Evolutionary conservation across 2,329 filamentous ascomycete species (phyloP).

Genomic region (Thermothelomyces thermophilus): DNA sequence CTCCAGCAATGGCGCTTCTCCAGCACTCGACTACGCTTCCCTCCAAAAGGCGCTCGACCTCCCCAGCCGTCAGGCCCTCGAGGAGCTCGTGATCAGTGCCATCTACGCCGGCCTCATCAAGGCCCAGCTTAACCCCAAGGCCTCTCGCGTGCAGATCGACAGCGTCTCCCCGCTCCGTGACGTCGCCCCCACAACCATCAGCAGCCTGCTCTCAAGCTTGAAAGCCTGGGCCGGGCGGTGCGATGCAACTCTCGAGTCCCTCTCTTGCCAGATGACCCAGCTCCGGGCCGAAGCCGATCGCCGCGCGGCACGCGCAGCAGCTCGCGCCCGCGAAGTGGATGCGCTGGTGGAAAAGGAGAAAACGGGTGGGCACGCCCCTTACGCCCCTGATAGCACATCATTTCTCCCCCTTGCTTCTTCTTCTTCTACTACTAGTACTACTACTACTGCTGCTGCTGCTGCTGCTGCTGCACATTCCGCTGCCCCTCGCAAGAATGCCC

Average conservation of each 20-base stretch:
- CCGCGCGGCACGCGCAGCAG: constrained; percentile 45
- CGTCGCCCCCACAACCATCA: constrained; percentile 65
- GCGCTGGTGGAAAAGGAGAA: constrained; percentile 43
- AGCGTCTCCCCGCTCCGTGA: constrained; percentile 83
- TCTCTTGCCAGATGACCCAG: constrained; percentile 66
- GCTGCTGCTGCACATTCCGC: not conserved
- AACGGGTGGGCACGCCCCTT: constrained; percentile 14
- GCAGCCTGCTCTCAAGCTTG: constrained; percentile 61
- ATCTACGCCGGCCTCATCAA: constrained; percentile 80
- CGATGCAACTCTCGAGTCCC: constrained; percentile 60
- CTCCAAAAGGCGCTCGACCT: constrained; percentile 65
- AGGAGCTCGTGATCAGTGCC: constrained; percentile 78
- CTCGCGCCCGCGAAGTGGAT: constrained; percentile 43
- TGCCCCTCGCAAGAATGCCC: not conserved
- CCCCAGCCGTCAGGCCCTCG: constrained; percentile 60
- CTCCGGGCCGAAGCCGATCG: constrained; percentile 55
- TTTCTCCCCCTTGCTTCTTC: not conserved
- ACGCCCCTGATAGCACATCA: constrained; percentile 11
- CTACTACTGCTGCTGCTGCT: not conserved
- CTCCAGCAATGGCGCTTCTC: constrained; percentile 16
- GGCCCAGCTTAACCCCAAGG: constrained; percentile 75
- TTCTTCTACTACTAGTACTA: too few relatives aligned
- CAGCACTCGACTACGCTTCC: constrained; percentile 60
- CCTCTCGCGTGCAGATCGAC: constrained; percentile 67
- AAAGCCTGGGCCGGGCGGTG: constrained; percentile 74